These are phyloP conservation scores for Colletotrichum simmondsii DNA, from an alignment of 2,329 filamentous ascomycete genomes.

Conservation along the genomic window DNA sequence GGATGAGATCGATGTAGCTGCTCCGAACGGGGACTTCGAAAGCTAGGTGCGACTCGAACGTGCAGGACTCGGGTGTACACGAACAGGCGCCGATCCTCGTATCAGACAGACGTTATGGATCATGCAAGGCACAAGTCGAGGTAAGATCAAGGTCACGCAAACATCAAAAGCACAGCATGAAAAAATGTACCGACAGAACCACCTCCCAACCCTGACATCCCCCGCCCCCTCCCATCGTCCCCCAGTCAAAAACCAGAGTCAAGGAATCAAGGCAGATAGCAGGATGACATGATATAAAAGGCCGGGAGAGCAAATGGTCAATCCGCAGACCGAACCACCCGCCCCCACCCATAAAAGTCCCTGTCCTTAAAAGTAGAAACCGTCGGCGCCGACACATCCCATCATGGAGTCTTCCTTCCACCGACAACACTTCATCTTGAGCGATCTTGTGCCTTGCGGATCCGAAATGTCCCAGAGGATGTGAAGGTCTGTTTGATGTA, in stretches of 20 bases:
- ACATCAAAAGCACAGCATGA: neutral
- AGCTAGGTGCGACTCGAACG: neutral
- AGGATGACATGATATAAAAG: constrained; percentile 42
- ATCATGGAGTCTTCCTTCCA: constrained; percentile 3
- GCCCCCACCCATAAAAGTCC: constrained; percentile 41
- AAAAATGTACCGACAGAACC: constrained; percentile 55
- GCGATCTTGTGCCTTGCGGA: constrained; percentile 28
- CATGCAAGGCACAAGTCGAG: too few relatives aligned
- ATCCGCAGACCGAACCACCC: constrained; percentile 49
- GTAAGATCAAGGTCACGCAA: neutral
- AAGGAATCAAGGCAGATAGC: constrained; percentile 46
- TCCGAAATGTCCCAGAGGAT: constrained; percentile 26
- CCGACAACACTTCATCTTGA: constrained; percentile 37
- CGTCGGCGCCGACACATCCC: constrained; percentile 38
- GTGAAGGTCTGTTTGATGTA: constrained; percentile 58
- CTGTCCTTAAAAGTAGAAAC: constrained; percentile 40
- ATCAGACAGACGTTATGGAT: too few relatives aligned
- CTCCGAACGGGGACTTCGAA: too few relatives aligned
- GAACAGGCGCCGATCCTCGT: too few relatives aligned
- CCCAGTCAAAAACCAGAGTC: constrained; percentile 33
- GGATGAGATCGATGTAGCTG: too few relatives aligned
- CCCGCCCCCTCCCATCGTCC: constrained; percentile 38
- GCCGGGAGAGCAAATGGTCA: constrained; percentile 57
- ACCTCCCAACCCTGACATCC: constrained; percentile 48
- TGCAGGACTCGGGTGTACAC: neutral